phyloP scores from a whole-genome alignment of 129 eudicot genomes.

The Pseudognaphalium luteoalbum region DNA sequence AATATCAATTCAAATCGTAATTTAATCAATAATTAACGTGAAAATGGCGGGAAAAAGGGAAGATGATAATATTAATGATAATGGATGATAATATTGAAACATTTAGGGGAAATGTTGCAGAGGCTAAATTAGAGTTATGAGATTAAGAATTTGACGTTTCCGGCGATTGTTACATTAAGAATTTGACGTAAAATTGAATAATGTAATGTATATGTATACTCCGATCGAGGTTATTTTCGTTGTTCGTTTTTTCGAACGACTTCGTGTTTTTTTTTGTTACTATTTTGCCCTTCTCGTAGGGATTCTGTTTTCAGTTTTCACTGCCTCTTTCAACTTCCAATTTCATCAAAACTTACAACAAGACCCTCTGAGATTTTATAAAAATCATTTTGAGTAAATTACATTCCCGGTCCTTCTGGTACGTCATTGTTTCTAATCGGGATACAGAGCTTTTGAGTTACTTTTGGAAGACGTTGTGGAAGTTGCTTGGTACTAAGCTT shows the following conservation, averaged over 20 bases:
- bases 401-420: no score
- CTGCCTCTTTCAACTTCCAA: neutral
- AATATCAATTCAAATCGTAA: conserved; percentile 12
- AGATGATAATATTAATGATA: conserved; percentile 17
- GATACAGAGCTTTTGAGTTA: no score
- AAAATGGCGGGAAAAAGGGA: conserved; percentile 12
- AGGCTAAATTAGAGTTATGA: conserved; percentile 23
- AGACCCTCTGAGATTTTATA: neutral
- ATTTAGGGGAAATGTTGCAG: conserved; percentile 38
- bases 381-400: no score
- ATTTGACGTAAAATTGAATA: conserved; percentile 6
- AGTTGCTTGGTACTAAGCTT: no score
- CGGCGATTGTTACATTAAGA: conserved; percentile 35
- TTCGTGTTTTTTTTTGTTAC: conserved; percentile 20
- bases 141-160: conserved; percentile 31
- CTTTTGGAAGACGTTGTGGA: no score
- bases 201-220: conserved; percentile 5
- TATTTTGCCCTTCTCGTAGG: conserved; percentile 32
- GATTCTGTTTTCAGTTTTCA: conserved; percentile 24
- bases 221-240: conserved; percentile 27
- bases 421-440: no score
- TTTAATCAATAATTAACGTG: neutral
- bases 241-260: conserved; percentile 24
- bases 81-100: conserved; percentile 18
- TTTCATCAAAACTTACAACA: neutral